Percentiles rank a stretch among this genome's conserved stretches.
These are phyloP conservation scores for Colletotrichum higginsianum DNA, from an alignment of 2,329 filamentous ascomycete genomes.

Conservation along the genomic window DNA sequence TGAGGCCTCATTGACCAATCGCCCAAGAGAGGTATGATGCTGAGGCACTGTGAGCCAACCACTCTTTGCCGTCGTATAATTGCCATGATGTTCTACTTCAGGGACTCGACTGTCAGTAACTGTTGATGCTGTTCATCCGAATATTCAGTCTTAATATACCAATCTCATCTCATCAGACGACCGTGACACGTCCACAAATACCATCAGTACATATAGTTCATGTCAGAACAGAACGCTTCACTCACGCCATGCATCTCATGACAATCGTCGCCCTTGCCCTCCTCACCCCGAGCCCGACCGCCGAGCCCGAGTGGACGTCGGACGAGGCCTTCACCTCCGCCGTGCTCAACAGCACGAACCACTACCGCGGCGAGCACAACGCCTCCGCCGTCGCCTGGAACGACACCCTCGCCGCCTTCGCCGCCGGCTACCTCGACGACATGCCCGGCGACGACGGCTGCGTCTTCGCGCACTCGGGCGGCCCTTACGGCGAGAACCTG, in stretches of 20 bases:
- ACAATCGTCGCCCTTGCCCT: neutral
- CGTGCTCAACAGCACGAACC: constrained; percentile 77
- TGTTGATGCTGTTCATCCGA: neutral
- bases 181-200: no score
- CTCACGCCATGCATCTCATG: constrained; percentile 1
- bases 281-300: constrained; percentile 44
- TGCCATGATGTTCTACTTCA: neutral
- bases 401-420: constrained; percentile 70
- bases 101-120: no score
- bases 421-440: constrained; percentile 62
- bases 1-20: neutral
- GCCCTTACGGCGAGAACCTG: constrained; percentile 82
- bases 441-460: constrained; percentile 49
- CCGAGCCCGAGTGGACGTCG: constrained; percentile 51
- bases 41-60: neutral
- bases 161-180: no score
- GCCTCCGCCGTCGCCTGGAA: constrained; percentile 76
- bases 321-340: constrained; percentile 62
- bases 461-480: constrained; percentile 69
- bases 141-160: neutral
- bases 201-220: neutral
- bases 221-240: neutral
- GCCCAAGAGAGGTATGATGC: neutral
- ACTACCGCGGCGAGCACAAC: constrained; percentile 75
- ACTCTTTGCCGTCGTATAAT: neutral